These are phyloP conservation scores for Pyrenophora graminea DNA, from an alignment of 2,329 filamentous ascomycete species.

Conservation along the genomic window DNA sequence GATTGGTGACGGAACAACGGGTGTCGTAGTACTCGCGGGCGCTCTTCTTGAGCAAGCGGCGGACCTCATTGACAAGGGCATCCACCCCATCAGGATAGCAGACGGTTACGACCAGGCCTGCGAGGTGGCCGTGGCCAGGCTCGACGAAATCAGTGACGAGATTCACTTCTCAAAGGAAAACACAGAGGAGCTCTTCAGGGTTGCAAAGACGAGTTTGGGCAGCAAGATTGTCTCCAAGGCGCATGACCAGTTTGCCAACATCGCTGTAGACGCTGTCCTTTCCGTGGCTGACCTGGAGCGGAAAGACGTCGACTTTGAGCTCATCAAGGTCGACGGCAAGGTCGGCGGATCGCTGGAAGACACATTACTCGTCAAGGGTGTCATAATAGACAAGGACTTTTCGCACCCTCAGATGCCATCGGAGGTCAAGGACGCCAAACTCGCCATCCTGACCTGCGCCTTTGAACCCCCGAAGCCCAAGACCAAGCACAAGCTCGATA, in stretches of 20 bases:
- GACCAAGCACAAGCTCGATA: slow-evolving; percentile 99
- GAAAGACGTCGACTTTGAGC: slow-evolving; percentile 96
- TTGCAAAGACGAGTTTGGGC: slow-evolving; percentile 92
- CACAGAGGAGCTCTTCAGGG: slow-evolving; percentile 86
- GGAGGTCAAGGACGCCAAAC: slow-evolving; percentile 91
- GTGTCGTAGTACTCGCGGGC: slow-evolving; percentile 93
- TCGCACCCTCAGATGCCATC: slow-evolving; percentile 99
- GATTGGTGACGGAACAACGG: slow-evolving; percentile 97
- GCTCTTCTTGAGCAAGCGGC: slow-evolving; percentile 95
- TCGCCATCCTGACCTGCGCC: slow-evolving; percentile 95
- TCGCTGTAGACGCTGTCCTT: slow-evolving; percentile 94
- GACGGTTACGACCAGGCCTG: slow-evolving; percentile 98
- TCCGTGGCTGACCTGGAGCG: slow-evolving; percentile 95
- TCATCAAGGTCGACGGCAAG: slow-evolving; percentile 99
- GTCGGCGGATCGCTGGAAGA: slow-evolving; percentile 93
- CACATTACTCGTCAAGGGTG: slow-evolving; percentile 91
- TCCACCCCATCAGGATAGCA: slow-evolving; percentile 97
- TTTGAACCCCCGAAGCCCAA: slow-evolving; percentile 99
- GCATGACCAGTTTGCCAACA: slow-evolving; percentile 96
- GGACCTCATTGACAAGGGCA: slow-evolving; percentile 98
- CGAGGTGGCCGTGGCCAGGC: slow-evolving; percentile 89
- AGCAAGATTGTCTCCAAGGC: slow-evolving; percentile 99
- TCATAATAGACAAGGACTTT: slow-evolving; percentile 99
- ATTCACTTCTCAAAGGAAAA: slow-evolving; percentile 82
- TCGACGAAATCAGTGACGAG: slow-evolving; percentile 90